Percentiles rank a stretch among this genome's conserved stretches.
These are phyloP conservation scores for Musa troglodytarum DNA, from an alignment of 176 grass and related monocot genomes.

Conservation along the genomic window DNA sequence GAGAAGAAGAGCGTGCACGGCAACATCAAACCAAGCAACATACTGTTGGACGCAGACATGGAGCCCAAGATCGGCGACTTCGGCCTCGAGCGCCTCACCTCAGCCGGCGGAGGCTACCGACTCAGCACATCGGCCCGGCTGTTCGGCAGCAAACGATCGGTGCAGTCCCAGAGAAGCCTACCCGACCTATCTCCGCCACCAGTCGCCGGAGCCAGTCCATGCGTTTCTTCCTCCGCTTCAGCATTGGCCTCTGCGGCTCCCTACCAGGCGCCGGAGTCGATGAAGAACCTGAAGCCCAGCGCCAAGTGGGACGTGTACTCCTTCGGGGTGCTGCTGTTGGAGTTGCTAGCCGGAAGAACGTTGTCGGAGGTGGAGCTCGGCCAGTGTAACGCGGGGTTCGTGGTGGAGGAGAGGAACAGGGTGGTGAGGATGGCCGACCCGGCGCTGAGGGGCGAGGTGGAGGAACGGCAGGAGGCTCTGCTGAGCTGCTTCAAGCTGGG, in stretches of 20 bases:
- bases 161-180: not conserved
- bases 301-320: conserved; percentile 2
- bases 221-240: not conserved
- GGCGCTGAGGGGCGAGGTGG: not conserved
- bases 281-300: conserved; percentile 10
- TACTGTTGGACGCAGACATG: not conserved
- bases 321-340: conserved; percentile 2
- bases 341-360: not conserved
- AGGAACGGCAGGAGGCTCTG: not conserved
- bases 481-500: conserved; percentile 5
- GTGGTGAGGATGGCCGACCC: not conserved
- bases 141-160: not conserved
- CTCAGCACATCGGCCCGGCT: not conserved
- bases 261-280: conserved; percentile 3
- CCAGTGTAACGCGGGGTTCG: not conserved
- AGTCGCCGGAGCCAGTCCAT: not conserved
- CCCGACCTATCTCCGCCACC: not conserved
- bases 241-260: not conserved
- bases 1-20: conserved; percentile 7
- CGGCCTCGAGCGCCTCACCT: not conserved
- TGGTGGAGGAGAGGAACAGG: conserved; percentile 6
- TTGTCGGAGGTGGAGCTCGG: conserved; percentile 1
- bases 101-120: not conserved
- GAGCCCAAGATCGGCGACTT: conserved; percentile 14
- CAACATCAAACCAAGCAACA: conserved; percentile 14